Percentiles rank a stretch among this genome's conserved stretches.
phyloP scores from a whole-genome alignment of 257 asterid genomes.

The Solanum gracilifrons region DNA sequence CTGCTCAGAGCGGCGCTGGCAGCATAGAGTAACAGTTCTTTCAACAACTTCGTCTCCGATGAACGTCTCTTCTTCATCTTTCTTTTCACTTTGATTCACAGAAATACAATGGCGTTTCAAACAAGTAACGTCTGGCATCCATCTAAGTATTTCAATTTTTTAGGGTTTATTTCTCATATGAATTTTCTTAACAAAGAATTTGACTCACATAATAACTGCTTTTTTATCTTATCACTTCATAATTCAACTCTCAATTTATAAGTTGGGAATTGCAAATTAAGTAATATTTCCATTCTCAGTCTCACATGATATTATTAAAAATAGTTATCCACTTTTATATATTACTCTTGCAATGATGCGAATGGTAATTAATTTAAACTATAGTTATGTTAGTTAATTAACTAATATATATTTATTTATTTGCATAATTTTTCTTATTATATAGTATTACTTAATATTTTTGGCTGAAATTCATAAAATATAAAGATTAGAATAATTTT shows the following conservation, averaged over 20 bases:
- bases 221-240: neutral
- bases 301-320: too few relatives aligned
- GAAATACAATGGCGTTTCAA: neutral
- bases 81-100: neutral
- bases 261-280: neutral
- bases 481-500: neutral
- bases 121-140: neutral
- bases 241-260: neutral
- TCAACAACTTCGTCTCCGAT: conserved; percentile 49
- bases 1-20: conserved; percentile 90
- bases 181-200: neutral
- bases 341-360: too few relatives aligned
- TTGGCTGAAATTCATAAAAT: too few relatives aligned
- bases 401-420: too few relatives aligned
- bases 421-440: too few relatives aligned
- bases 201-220: neutral
- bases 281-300: too few relatives aligned
- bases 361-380: rapidly evolving
- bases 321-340: too few relatives aligned
- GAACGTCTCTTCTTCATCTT: conserved; percentile 40
- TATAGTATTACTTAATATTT: too few relatives aligned
- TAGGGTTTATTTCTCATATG: neutral
- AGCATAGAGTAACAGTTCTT: conserved; percentile 59
- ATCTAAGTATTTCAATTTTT: neutral
- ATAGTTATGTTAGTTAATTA: too few relatives aligned